A percentile compares a stretch with the other conserved stretches of the same genome.
phyloP scores from a whole-genome alignment of 1,284 basidiomycete genomes.

The Tilletia horrida region DNA sequence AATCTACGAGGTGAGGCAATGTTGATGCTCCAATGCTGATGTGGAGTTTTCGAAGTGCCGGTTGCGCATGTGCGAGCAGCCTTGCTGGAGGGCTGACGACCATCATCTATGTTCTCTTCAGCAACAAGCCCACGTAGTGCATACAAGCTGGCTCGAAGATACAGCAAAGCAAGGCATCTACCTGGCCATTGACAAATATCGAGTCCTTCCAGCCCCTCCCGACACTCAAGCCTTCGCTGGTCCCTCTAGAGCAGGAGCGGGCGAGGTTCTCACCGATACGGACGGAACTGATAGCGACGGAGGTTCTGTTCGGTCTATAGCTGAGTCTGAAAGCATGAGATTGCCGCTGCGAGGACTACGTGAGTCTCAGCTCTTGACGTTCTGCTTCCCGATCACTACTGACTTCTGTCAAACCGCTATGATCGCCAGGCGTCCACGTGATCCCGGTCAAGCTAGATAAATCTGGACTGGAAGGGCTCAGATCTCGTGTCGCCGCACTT shows the following conservation, averaged over 20 bases:
- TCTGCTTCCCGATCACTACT: no score
- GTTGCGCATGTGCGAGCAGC: background rate
- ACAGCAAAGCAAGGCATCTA: constrained; percentile 5
- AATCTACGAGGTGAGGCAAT: background rate
- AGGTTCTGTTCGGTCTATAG: background rate
- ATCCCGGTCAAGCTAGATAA: background rate
- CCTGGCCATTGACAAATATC: constrained; percentile 6
- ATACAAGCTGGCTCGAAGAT: constrained; percentile 9
- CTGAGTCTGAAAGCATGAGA: background rate
- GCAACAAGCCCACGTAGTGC: constrained; percentile 1
- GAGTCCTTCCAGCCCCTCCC: background rate
- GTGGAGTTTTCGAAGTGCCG: background rate
- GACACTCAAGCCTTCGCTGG: background rate
- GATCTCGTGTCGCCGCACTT: background rate
- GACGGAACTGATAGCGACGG: background rate
- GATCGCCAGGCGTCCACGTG: background rate
- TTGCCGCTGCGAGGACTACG: constrained; percentile 6
- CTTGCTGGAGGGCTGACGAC: background rate
- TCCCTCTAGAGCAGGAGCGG: background rate
- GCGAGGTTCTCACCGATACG: background rate
- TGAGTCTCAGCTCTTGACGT: background rate
- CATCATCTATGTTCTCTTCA: background rate
- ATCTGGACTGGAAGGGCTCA: background rate
- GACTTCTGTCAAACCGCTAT: background rate
- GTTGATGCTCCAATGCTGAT: background rate